phyloP scores from a whole-genome alignment of 139 green algal genomes.

The Asterochloris sp. region DNA sequence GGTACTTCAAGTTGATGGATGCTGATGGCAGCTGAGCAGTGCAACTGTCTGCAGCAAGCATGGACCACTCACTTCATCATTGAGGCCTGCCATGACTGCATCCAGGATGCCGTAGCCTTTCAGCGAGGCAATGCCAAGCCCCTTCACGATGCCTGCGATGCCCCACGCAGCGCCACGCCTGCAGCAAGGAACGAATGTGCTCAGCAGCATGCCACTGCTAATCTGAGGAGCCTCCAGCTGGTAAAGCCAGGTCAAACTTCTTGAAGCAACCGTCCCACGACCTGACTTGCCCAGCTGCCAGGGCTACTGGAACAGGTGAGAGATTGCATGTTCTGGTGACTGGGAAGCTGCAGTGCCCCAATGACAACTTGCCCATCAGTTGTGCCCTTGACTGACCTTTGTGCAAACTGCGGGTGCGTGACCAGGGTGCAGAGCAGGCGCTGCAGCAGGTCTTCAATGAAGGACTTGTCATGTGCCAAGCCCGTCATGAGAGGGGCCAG shows the following conservation, averaged over 20 bases:
- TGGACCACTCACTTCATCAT: slow-evolving; percentile 51
- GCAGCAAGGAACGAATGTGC: not conserved
- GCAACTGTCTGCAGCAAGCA: not conserved
- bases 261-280: too few relatives aligned
- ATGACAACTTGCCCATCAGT: too few relatives aligned
- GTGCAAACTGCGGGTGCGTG: slow-evolving; percentile 62
- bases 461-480: slow-evolving; percentile 37
- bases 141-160: slow-evolving; percentile 88
- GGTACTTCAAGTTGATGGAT: not conserved
- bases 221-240: too few relatives aligned
- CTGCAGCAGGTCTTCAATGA: slow-evolving; percentile 40
- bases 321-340: too few relatives aligned
- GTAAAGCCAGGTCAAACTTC: too few relatives aligned
- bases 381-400: slow-evolving; percentile 33
- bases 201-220: too few relatives aligned
- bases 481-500: slow-evolving; percentile 81
- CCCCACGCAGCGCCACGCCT: slow-evolving; percentile 90
- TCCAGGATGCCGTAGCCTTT: slow-evolving; percentile 90
- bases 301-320: too few relatives aligned
- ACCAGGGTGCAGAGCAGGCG: slow-evolving; percentile 56
- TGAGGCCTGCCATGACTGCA: slow-evolving; percentile 68
- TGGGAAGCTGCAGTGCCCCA: too few relatives aligned
- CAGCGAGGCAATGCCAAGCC: slow-evolving; percentile 82
- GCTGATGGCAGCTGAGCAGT: too few relatives aligned
- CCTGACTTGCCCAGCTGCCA: too few relatives aligned